Evolutionary conservation across 2,329 filamentous ascomycete species (phyloP).

Genomic region (Curvularia spicifera): DNA sequence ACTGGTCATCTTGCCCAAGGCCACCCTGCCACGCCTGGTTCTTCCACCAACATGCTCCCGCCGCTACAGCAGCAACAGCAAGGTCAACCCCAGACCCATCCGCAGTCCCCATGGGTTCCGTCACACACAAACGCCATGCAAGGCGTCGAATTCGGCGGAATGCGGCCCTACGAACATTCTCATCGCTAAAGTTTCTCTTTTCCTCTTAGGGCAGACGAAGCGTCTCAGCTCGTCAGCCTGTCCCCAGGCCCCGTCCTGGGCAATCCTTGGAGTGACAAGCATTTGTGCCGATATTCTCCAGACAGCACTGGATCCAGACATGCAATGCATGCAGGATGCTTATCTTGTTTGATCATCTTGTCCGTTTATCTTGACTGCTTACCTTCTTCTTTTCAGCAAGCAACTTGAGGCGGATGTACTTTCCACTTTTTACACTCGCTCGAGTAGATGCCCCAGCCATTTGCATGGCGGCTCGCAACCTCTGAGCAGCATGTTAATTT

Average conservation of each 20-base stretch:
- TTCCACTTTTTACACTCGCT: constrained; percentile 5
- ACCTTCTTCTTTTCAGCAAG: background rate
- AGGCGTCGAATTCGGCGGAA: constrained; percentile 56
- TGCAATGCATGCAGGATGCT: background rate
- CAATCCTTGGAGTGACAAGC: background rate
- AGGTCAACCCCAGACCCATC: constrained; percentile 35
- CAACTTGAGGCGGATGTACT: constrained; percentile 1
- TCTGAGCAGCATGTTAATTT: constrained; percentile 6
- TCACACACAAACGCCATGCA: constrained; percentile 52
- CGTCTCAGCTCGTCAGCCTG: background rate
- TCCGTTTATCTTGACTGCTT: background rate
- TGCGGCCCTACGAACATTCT: constrained; percentile 46
- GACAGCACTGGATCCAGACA: background rate
- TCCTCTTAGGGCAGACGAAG: background rate
- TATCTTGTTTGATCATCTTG: background rate
- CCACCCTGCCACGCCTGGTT: constrained; percentile 38
- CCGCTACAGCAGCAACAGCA: constrained; percentile 49
- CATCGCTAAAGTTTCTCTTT: constrained; percentile 32
- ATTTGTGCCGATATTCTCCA: background rate
- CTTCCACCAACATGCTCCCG: constrained; percentile 43
- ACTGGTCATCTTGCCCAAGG: constrained; percentile 54
- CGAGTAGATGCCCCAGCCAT: background rate
- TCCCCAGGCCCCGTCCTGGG: background rate
- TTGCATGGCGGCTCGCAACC: constrained; percentile 2
- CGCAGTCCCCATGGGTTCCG: constrained; percentile 43